Evolutionary conservation across 2,329 filamentous ascomycete species (phyloP), one percentile per base, ranked within the genome.

Genomic region (Periconia sp.): DNA sequence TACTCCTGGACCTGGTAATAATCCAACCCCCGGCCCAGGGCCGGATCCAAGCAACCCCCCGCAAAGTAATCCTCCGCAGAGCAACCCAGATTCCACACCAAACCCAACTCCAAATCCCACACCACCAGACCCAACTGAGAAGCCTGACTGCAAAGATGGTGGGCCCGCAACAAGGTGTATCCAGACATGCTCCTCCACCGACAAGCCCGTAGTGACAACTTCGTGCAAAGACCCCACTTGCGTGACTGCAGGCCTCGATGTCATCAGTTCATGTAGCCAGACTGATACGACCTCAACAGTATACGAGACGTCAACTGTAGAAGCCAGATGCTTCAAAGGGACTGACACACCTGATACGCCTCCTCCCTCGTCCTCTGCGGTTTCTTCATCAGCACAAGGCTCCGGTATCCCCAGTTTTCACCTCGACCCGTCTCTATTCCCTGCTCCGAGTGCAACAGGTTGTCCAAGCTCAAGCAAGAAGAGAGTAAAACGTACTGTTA

Each of bases 131-230:
- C 19, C 38, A 9, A 35, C 30, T 7, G 30, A 41, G 5, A 12
- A 29, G n/a, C 31, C 29, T 17, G 30, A 41, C 30, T 41, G 38
- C 23, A 41, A 41, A 23, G 29, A 41, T 35, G 30, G 38, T 6
- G 30, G 31, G 15, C 30, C 38, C 10, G 38, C 38, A 25, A 41
- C 38, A 35, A 29, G 19, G 16, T 35, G 38, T 30, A 25, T 41
- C 16, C 28, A 41, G 24, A 41, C 30, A 25, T 41, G 30, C 16
- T 41, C 38, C 21, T 41, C 22, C 13, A 41, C 38, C 16, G 30
- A 41, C 30, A 34, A 34, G 24, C 38, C 30, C 4, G 38, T 22
- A 24, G 30, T 23, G 18, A 41, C 30, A 28, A 35, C 38, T 25
- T 34, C 38, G 18, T 41, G 38, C 26, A 23, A 26, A 30, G 38